Evolutionary conservation across 2,329 filamentous ascomycete genomes (phyloP).

Genomic region (Colletotrichum tamarilloi): DNA sequence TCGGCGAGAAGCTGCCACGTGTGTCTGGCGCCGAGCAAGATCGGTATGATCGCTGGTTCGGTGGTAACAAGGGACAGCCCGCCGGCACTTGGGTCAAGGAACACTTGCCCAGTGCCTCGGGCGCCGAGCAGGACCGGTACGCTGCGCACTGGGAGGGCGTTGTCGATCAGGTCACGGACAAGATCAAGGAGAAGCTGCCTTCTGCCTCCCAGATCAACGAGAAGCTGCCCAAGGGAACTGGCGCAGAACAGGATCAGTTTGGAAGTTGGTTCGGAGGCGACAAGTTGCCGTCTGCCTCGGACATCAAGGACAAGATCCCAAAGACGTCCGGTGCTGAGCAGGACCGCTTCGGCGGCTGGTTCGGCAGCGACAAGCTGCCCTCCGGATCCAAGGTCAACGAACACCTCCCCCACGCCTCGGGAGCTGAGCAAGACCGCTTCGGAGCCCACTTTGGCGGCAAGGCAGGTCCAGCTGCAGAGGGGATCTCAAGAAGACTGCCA

Average conservation of each 20-base stretch:
- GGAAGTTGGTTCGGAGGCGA: constrained; percentile 36
- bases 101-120: constrained; percentile 27
- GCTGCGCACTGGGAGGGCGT: constrained; percentile 24
- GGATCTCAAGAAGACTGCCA: constrained; percentile 21
- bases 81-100: constrained; percentile 15
- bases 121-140: constrained; percentile 39
- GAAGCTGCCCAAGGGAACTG: neutral
- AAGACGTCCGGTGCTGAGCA: constrained; percentile 35
- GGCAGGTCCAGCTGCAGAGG: neutral
- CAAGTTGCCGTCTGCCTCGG: constrained; percentile 24
- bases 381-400: constrained; percentile 36
- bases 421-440: constrained; percentile 34
- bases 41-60: constrained; percentile 37
- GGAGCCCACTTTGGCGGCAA: constrained; percentile 29
- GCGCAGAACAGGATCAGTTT: constrained; percentile 37
- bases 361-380: constrained; percentile 35
- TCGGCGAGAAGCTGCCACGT: constrained; percentile 23
- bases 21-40: constrained; percentile 35
- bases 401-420: constrained; percentile 16
- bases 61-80: constrained; percentile 28
- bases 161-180: constrained; percentile 8
- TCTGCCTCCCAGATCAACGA: constrained; percentile 21
- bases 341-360: constrained; percentile 36
- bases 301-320: constrained; percentile 26
- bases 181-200: constrained; percentile 30